Evolutionary conservation across 495 filamentous ascomycete species (phyloP).

Genomic region (Aspergillus leporis): DNA sequence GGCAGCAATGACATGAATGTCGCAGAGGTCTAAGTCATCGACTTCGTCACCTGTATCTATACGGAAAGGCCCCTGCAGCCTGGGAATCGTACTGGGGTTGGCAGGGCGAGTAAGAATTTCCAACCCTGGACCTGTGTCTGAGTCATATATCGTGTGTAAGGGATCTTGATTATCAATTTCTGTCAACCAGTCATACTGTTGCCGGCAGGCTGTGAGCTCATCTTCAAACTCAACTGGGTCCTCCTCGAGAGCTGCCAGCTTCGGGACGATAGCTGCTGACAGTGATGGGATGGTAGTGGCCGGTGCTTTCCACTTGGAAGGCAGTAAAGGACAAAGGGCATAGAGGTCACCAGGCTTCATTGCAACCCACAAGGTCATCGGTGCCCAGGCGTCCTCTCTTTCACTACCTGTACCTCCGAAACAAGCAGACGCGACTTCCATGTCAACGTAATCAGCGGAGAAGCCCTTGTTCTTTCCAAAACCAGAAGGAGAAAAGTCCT

Average conservation of each 20-base stretch:
- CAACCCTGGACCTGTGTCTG: conserved; percentile 46
- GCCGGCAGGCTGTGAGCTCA: conserved; percentile 44
- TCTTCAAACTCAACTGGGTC: conserved; percentile 58
- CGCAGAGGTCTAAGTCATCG: conserved; percentile 68
- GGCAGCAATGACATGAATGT: conserved; percentile 57
- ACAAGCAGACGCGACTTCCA: conserved; percentile 83
- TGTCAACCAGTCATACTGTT: conserved; percentile 79
- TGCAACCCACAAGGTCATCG: conserved; percentile 90
- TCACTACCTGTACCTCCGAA: conserved; percentile 68
- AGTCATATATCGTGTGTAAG: conserved; percentile 24
- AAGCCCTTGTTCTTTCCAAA: conserved; percentile 75
- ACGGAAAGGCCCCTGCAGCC: conserved; percentile 82
- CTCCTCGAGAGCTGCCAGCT: conserved; percentile 60
- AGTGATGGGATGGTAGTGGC: conserved; percentile 73
- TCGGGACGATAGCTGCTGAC: conserved; percentile 69
- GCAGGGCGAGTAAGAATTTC: conserved; percentile 72
- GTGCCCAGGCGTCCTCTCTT: conserved; percentile 76
- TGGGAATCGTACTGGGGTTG: conserved; percentile 71
- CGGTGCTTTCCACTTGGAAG: conserved; percentile 77
- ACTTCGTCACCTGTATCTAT: conserved; percentile 63
- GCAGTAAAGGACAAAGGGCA: conserved; percentile 83
- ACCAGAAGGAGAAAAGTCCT: conserved; percentile 71
- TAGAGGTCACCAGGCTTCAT: conserved; percentile 89
- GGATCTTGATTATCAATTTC: conserved; percentile 81
- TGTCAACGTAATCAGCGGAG: conserved; percentile 79